A percentile compares a stretch with the other conserved stretches of the same genome.
These are phyloP conservation scores for Plantago major DNA, from an alignment of 257 asterid genomes.

Conservation along the genomic window DNA sequence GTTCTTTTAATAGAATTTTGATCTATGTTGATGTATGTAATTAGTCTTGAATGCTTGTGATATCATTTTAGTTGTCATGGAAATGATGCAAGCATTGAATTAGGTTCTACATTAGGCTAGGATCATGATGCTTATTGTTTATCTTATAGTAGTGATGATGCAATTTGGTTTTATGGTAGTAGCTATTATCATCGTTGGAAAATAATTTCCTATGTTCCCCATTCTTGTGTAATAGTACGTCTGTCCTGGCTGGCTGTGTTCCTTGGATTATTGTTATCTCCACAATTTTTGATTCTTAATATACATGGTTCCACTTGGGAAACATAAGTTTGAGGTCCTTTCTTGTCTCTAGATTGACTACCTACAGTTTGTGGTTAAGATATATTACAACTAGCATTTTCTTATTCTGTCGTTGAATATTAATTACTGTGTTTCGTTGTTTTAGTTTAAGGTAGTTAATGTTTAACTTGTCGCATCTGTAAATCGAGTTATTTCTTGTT, in stretches of 20 bases:
- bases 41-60: no score
- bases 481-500: neutral
- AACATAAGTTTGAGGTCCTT: no score
- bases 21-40: slow-evolving; percentile 9
- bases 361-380: neutral
- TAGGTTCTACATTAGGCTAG: slow-evolving; percentile 15
- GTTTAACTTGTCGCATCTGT: neutral
- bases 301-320: no score
- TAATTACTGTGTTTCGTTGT: neutral
- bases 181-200: slow-evolving; percentile 22
- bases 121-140: slow-evolving; percentile 2
- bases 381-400: neutral
- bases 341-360: no score
- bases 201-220: slow-evolving; percentile 21
- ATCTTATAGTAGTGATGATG: slow-evolving; percentile 20
- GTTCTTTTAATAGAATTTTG: slow-evolving; percentile 19
- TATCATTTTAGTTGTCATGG: neutral
- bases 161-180: slow-evolving; percentile 28
- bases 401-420: slow-evolving; percentile 7
- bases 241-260: slow-evolving; percentile 18
- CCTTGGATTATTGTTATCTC: slow-evolving; percentile 18
- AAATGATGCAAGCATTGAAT: slow-evolving; percentile 25
- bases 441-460: neutral
- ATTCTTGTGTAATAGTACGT: neutral
- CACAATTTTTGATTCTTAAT: slow-evolving; percentile 15